Conservation (phyloP, 2,329 filamentous ascomycete genomes). For the Cladosporium velox region DNA sequence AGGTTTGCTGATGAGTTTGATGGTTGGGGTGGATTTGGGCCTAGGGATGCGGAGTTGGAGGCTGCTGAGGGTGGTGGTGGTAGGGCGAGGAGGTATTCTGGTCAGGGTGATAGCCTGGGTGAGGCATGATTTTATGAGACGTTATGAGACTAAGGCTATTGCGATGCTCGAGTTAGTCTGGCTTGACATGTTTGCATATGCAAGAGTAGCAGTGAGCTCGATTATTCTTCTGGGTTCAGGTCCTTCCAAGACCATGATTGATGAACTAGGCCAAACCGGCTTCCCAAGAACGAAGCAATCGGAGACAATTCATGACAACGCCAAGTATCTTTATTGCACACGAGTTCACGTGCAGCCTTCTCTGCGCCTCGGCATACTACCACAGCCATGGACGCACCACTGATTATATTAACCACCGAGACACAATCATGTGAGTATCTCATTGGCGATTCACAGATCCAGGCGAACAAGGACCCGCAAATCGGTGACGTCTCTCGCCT, state of each 20-base stretch:
- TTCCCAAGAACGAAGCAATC: neutral
- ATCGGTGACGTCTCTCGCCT: neutral
- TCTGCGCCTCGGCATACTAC: neutral
- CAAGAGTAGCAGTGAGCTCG: neutral
- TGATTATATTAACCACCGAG: neutral
- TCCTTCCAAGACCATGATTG: neutral
- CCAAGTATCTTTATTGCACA: neutral
- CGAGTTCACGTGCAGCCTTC: neutral
- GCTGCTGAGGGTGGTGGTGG: slow-evolving; percentile 18
- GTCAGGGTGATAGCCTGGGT: slow-evolving; percentile 22
- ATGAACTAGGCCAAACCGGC: neutral
- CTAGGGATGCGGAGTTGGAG: slow-evolving; percentile 26
- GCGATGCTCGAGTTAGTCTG: neutral
- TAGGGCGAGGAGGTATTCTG: slow-evolving; percentile 25
- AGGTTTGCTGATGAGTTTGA: slow-evolving; percentile 73
- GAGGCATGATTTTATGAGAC: neutral
- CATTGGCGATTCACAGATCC: neutral
- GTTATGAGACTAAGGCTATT: neutral
- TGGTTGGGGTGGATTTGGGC: slow-evolving; percentile 61
- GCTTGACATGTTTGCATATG: neutral
- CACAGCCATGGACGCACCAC: neutral
- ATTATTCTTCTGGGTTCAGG: neutral
- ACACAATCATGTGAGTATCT: neutral
- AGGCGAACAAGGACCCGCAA: neutral
- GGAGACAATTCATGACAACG: neutral